Conservation (phyloP, 202 grass and related monocot genomes). For the Eragrostis tef region DNA sequence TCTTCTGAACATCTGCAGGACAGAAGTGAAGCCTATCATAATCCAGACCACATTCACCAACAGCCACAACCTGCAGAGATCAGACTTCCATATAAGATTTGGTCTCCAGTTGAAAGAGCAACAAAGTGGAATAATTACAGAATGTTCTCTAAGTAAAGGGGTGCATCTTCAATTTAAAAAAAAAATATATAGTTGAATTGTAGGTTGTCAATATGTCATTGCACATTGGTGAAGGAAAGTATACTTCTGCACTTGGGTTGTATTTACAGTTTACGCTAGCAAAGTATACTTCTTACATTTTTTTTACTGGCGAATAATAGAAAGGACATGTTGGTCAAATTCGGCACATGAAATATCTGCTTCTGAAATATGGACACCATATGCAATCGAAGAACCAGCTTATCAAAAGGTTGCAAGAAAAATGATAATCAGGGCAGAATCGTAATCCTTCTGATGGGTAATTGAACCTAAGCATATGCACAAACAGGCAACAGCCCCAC, state of each 20-base stretch:
- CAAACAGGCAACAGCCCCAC: not conserved
- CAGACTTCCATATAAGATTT: conserved; percentile 20
- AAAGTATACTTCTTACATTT: not conserved
- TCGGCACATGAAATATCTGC: not conserved
- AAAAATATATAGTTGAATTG: conserved; percentile 1
- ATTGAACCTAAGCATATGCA: conserved; percentile 19
- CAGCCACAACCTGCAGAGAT: conserved; percentile 75
- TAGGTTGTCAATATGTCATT: not conserved
- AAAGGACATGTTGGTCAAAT: not conserved
- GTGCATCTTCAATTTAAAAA: conserved; percentile 16
- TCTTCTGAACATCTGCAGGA: conserved; percentile 79
- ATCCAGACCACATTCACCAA: conserved; percentile 96
- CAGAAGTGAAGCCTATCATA: conserved; percentile 97
- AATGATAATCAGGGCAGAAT: not conserved
- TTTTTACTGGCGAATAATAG: not conserved
- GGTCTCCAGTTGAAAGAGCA: not conserved
- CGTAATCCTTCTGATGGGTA: not conserved
- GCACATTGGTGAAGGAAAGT: not conserved
- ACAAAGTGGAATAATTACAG: not conserved
- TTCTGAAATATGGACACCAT: not conserved
- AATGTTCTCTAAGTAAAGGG: conserved; percentile 8
- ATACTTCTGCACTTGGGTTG: not conserved
- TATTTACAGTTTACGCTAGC: not conserved
- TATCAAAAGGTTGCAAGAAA: not conserved
- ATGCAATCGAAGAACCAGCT: not conserved